phyloP scores from a whole-genome alignment of 768 basidiomycete genomes.

The Agrocybe praecox region DNA sequence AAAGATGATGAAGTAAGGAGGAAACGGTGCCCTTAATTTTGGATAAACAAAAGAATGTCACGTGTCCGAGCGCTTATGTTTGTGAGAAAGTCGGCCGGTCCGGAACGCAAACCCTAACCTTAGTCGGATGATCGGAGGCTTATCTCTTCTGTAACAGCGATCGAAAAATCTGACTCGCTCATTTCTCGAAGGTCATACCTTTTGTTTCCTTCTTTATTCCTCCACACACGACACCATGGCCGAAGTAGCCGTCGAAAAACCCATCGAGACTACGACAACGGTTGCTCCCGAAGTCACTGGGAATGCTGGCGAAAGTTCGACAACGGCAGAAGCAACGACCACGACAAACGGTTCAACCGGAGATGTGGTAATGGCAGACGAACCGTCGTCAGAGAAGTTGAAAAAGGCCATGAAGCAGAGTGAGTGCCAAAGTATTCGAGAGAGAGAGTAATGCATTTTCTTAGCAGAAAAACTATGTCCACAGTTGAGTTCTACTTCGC shows the following conservation, averaged over 20 bases:
- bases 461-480: neutral
- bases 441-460: neutral
- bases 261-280: constrained; percentile 8
- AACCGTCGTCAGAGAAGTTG: constrained; percentile 40
- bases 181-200: neutral
- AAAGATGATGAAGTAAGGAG: too few relatives aligned
- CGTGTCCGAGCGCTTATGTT: neutral
- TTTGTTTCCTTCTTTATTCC: constrained; percentile 9
- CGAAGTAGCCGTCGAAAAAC: constrained; percentile 25
- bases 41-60: too few relatives aligned
- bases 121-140: constrained; percentile 1
- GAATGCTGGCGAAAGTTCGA: constrained; percentile 9
- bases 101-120: constrained; percentile 17
- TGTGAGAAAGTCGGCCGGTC: neutral
- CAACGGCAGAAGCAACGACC: constrained; percentile 12
- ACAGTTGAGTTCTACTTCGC: constrained; percentile 96
- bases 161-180: constrained; percentile 21
- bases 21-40: too few relatives aligned
- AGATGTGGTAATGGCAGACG: constrained; percentile 25
- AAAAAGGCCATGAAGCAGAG: constrained; percentile 58
- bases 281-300: constrained; percentile 7
- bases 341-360: constrained; percentile 7
- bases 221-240: constrained; percentile 21
- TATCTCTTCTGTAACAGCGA: constrained; percentile 4
- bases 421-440: constrained; percentile 24